A percentile compares a stretch with the other conserved stretches of the same genome.
Conservation (phyloP, 257 asterid genomes). For the Galeopsis tetrahit region DNA sequence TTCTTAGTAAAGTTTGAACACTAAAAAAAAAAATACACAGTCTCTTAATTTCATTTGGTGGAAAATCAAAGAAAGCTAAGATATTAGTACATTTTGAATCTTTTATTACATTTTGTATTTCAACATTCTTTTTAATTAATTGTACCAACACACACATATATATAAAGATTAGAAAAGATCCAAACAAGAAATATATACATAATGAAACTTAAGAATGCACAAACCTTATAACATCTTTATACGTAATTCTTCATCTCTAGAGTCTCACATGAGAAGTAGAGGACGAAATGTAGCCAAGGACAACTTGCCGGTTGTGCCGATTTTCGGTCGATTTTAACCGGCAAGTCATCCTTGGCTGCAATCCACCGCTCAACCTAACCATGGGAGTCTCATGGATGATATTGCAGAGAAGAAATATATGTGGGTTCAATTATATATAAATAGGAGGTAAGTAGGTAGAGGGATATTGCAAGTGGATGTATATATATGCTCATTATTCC, state of each 20-base stretch:
- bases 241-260: slow-evolving; percentile 25
- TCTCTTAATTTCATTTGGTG: background rate
- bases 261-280: slow-evolving; percentile 45
- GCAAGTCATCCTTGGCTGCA: slow-evolving; percentile 57
- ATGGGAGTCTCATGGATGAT: slow-evolving; percentile 32
- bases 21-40: background rate
- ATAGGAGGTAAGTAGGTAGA: background rate
- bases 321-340: slow-evolving; percentile 14
- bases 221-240: background rate
- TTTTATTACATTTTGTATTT: too few species aligned
- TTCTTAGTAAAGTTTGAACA: too few species aligned
- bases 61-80: background rate
- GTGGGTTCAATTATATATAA: slow-evolving; percentile 12
- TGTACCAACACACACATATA: background rate
- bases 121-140: too few species aligned
- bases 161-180: background rate
- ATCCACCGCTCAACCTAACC: slow-evolving; percentile 39
- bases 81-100: background rate
- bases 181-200: background rate
- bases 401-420: background rate
- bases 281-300: slow-evolving; percentile 51
- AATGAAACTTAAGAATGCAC: background rate
- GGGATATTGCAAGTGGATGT: slow-evolving; percentile 29
- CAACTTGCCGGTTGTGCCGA: slow-evolving; percentile 42
- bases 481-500: slow-evolving; percentile 4